Evolutionary conservation across 75 land plant species (phyloP).

Genomic region (Ceratopteris richardii): DNA sequence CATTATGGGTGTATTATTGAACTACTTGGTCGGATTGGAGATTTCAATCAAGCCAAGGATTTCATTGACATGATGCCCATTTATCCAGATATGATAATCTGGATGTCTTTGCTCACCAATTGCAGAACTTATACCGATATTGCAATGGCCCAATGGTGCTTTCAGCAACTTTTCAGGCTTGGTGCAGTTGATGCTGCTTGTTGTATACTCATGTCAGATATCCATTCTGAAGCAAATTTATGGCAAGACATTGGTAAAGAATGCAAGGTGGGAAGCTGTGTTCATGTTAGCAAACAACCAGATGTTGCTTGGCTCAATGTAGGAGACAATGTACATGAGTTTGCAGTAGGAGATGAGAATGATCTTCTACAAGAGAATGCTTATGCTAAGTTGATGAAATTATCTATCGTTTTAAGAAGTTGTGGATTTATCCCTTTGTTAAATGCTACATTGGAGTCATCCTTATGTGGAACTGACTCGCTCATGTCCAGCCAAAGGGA

Average conservation of each 20-base stretch:
- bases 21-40: constrained; percentile 21
- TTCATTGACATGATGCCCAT: constrained; percentile 18
- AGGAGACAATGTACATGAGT: background rate
- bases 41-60: constrained; percentile 12
- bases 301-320: background rate
- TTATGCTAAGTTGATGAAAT: too few species aligned
- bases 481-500: too few species aligned
- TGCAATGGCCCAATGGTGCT: constrained; percentile 10
- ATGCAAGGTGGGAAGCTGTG: background rate
- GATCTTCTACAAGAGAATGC: too few species aligned
- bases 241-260: constrained; percentile 5
- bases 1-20: constrained; percentile 27
- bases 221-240: constrained; percentile 10
- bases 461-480: too few species aligned
- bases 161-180: constrained; percentile 5
- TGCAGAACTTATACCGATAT: constrained; percentile 11
- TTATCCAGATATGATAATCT: constrained; percentile 13
- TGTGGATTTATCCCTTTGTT: too few species aligned
- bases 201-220: constrained; percentile 12
- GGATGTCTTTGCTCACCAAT: constrained; percentile 16
- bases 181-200: constrained; percentile 2
- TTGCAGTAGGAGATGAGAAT: too few species aligned
- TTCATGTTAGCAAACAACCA: too few species aligned
- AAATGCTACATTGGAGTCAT: too few species aligned
- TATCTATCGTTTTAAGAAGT: too few species aligned